Percentiles rank a stretch among this genome's conserved stretches.
Conservation (phyloP, 352 stramenopile genomes). For the Pythium dissotocum region DNA sequence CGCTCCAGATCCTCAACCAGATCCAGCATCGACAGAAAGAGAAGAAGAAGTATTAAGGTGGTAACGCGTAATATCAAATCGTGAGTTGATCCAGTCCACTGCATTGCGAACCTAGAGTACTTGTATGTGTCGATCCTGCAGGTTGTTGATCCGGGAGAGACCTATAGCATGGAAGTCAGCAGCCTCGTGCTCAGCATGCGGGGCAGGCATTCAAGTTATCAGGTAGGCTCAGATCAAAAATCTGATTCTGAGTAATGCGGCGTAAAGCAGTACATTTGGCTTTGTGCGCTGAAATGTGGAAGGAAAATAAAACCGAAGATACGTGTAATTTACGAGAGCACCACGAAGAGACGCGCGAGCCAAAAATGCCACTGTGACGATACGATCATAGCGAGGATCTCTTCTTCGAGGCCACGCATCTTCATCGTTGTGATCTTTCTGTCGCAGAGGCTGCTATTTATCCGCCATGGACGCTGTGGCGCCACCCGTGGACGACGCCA, state of each 20-base stretch:
- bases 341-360: slow-evolving; percentile 16
- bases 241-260: too few species aligned
- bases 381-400: background rate
- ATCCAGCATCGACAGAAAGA: slow-evolving; percentile 59
- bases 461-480: background rate
- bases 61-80: background rate
- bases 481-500: slow-evolving; percentile 20
- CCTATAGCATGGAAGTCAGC: too few species aligned
- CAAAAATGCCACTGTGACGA: background rate
- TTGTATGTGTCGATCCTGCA: too few species aligned
- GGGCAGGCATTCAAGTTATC: too few species aligned
- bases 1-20: slow-evolving; percentile 83
- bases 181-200: too few species aligned
- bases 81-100: too few species aligned
- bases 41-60: slow-evolving; percentile 21
- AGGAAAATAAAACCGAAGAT: background rate
- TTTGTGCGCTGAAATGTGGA: background rate
- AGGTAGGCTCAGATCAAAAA: too few species aligned
- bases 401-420: background rate
- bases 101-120: too few species aligned
- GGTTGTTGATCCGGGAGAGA: too few species aligned
- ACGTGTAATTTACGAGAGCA: background rate
- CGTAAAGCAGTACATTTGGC: too few species aligned
- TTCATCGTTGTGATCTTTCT: background rate
- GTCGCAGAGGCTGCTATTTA: background rate